A percentile compares a stretch with the other conserved stretches of the same genome.
phyloP scores from a whole-genome alignment of 441 rosid genomes.

The Aleurites moluccanus region DNA sequence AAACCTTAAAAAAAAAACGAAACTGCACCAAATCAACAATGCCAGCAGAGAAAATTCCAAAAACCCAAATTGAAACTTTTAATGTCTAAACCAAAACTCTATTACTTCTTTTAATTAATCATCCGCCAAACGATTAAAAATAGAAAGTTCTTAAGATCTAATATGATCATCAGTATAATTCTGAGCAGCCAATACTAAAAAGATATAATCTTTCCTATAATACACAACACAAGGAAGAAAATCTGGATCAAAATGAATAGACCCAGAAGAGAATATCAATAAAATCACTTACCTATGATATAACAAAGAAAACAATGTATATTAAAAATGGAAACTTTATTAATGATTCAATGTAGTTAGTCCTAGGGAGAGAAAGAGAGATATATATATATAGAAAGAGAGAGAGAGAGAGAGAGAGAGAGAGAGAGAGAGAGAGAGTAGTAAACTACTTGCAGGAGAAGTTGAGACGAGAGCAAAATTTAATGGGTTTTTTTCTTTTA shows the following conservation, averaged over 20 bases:
- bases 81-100: not conserved
- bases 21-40: not conserved
- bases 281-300: slow-evolving; percentile 1
- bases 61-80: not conserved
- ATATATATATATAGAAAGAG: not conserved
- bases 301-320: not conserved
- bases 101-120: not conserved
- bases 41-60: not conserved
- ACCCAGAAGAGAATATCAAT: slow-evolving; percentile 14
- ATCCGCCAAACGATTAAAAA: slow-evolving; percentile 2
- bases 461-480: not conserved
- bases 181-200: not conserved
- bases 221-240: slow-evolving; percentile 4
- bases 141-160: not conserved
- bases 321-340: slow-evolving; percentile 12
- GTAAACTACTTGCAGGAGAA: not conserved
- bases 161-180: no score
- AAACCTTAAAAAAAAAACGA: not conserved
- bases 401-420: not conserved
- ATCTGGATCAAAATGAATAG: not conserved
- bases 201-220: slow-evolving; percentile 16
- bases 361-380: no score
- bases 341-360: not conserved
- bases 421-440: not conserved
- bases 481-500: not conserved